Evolutionary conservation across 1,284 basidiomycete species (phyloP).

Genomic region (Tilletiaria anomala): DNA sequence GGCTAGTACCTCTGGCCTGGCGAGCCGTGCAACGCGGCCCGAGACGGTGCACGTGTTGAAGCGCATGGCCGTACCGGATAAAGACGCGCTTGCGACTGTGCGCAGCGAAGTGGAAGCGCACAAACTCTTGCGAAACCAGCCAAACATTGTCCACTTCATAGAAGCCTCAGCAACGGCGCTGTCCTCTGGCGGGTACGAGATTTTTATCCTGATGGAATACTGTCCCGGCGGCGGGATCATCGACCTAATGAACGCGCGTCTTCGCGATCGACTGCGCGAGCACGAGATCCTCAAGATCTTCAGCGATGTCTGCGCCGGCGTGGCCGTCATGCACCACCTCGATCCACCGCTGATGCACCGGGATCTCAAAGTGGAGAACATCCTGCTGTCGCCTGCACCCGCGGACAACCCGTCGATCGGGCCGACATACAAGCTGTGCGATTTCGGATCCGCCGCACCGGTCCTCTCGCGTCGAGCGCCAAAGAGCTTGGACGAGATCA

Average conservation of each 20-base stretch:
- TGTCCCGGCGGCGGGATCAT: conserved; percentile 87
- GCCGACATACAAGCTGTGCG: conserved; percentile 75
- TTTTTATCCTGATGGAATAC: conserved; percentile 98
- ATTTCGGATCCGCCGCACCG: conserved; percentile 84
- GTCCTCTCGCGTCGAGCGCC: conserved; percentile 20
- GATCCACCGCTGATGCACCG: conserved; percentile 80
- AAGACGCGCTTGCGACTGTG: conserved; percentile 78
- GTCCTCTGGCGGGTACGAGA: conserved; percentile 63
- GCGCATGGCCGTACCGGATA: conserved; percentile 81
- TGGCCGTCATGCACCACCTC: conserved; percentile 67
- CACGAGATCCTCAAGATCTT: conserved; percentile 95
- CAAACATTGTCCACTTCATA: conserved; percentile 82
- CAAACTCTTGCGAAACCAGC: conserved; percentile 49
- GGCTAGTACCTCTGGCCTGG: no score
- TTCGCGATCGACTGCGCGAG: conserved; percentile 83
- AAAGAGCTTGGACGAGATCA: conserved; percentile 45
- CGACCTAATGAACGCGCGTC: conserved; percentile 93
- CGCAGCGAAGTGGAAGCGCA: conserved; percentile 97
- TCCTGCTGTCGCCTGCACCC: conserved; percentile 50
- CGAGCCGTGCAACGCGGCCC: conserved; percentile 6
- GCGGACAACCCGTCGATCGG: conserved; percentile 1
- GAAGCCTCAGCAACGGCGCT: conserved; percentile 53
- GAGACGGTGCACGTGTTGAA: conserved; percentile 87
- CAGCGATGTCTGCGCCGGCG: conserved; percentile 29
- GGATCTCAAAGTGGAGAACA: conserved; percentile 91